A percentile compares a stretch with the other conserved stretches of the same genome.
Conservation (phyloP, 768 basidiomycete genomes). For the Chalciporus piperatus region DNA sequence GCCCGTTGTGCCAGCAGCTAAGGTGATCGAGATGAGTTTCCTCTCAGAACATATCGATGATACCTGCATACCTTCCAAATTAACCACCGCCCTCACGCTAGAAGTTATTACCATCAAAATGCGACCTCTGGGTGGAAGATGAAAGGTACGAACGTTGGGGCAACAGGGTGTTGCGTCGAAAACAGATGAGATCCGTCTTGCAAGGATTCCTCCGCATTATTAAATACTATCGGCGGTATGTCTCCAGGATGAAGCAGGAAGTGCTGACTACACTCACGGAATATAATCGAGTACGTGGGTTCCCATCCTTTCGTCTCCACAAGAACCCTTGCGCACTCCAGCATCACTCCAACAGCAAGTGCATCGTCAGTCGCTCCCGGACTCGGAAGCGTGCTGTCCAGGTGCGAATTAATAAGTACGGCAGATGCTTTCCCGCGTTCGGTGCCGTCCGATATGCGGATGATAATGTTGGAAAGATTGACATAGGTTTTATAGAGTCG, state of each 20-base stretch:
- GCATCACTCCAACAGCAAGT: conserved; percentile 85
- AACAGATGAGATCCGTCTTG: conserved; percentile 95
- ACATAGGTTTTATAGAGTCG: conserved; percentile 85
- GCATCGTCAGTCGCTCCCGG: conserved; percentile 91
- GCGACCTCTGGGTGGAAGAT: not conserved
- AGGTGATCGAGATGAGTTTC: conserved; percentile 2
- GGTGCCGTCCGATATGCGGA: conserved; percentile 82
- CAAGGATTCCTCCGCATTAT: conserved; percentile 90
- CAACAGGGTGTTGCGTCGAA: conserved; percentile 82
- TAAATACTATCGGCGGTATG: conserved; percentile 64
- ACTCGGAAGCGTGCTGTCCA: conserved; percentile 87
- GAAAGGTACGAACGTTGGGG: conserved; percentile 53
- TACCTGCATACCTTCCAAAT: conserved; percentile 71
- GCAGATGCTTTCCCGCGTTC: conserved; percentile 73
- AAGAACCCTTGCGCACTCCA: conserved; percentile 82
- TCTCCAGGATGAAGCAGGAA: not conserved
- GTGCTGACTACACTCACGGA: conserved; percentile 51
- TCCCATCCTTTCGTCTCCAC: conserved; percentile 62
- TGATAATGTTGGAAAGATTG: conserved; percentile 83
- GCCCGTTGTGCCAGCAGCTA: conserved; percentile 84
- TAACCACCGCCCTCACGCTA: conserved; percentile 83
- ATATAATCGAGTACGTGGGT: conserved; percentile 76
- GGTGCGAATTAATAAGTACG: conserved; percentile 82
- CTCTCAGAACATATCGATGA: not conserved
- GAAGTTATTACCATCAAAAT: not conserved